phyloP scores from a whole-genome alignment of 345 rosid genomes.

The Brassica incana region DNA sequence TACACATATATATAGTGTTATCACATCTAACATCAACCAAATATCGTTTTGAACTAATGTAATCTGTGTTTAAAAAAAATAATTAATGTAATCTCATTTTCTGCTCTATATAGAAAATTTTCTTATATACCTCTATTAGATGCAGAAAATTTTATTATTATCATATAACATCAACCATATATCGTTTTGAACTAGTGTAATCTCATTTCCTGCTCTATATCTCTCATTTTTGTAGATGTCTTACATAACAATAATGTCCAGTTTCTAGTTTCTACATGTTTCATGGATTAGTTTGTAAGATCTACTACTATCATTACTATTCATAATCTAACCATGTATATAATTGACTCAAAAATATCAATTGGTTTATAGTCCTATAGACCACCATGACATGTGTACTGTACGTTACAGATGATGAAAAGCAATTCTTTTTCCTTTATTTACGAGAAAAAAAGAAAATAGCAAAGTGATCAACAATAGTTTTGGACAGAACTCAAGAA shows the following conservation, averaged over 20 bases:
- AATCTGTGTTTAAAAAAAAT: neutral
- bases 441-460: neutral
- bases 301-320: neutral
- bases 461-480: neutral
- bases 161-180: neutral
- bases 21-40: neutral
- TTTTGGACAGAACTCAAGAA: neutral
- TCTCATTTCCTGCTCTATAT: neutral
- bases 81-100: neutral
- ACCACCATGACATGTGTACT: neutral
- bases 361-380: neutral
- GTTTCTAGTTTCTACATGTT: neutral
- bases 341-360: conserved; percentile 1
- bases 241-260: neutral
- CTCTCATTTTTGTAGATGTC: neutral
- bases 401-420: conserved; percentile 12
- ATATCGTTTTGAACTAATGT: neutral
- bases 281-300: neutral
- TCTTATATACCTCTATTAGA: too few species aligned
- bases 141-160: too few species aligned
- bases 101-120: neutral
- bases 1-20: too few species aligned
- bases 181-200: neutral
- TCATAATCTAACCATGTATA: neutral
- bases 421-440: neutral